phyloP scores from a whole-genome alignment of 176 grass and related monocot species.

The Ensete ventricosum region DNA sequence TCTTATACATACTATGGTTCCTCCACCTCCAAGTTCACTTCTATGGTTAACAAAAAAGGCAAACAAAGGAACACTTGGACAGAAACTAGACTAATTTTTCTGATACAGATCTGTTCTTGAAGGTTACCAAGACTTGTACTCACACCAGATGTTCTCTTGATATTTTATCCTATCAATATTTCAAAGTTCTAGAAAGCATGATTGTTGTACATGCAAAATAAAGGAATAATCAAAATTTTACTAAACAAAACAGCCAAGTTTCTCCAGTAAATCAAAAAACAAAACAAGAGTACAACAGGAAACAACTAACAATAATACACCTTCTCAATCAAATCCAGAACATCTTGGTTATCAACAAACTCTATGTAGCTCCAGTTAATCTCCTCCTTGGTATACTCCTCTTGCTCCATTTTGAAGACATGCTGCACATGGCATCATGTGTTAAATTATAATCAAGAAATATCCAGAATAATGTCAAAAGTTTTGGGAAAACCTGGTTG shows the following conservation, averaged over 20 bases:
- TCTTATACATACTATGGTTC: background rate
- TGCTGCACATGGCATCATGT: conserved; percentile 35
- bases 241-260: too few relatives aligned
- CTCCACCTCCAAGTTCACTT: too few relatives aligned
- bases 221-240: too few relatives aligned
- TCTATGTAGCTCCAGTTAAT: conserved; percentile 98
- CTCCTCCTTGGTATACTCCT: conserved; percentile 80
- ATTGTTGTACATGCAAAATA: too few relatives aligned
- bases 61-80: background rate
- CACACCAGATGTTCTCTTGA: too few relatives aligned
- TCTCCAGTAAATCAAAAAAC: too few relatives aligned
- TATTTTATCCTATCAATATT: too few relatives aligned
- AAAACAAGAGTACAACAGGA: background rate
- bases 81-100: background rate
- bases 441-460: background rate
- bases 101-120: background rate
- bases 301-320: conserved; percentile 25
- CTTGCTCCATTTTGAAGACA: conserved; percentile 98
- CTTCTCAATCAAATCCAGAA: conserved; percentile 88
- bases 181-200: too few relatives aligned
- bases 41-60: background rate
- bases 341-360: conserved; percentile 96
- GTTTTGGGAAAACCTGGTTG: conserved; percentile 59
- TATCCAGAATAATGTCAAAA: conserved; percentile 6
- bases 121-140: too few relatives aligned